Evolutionary conservation across 805 yeast species (phyloP).

Genomic region (Kodamaea leandrae): DNA sequence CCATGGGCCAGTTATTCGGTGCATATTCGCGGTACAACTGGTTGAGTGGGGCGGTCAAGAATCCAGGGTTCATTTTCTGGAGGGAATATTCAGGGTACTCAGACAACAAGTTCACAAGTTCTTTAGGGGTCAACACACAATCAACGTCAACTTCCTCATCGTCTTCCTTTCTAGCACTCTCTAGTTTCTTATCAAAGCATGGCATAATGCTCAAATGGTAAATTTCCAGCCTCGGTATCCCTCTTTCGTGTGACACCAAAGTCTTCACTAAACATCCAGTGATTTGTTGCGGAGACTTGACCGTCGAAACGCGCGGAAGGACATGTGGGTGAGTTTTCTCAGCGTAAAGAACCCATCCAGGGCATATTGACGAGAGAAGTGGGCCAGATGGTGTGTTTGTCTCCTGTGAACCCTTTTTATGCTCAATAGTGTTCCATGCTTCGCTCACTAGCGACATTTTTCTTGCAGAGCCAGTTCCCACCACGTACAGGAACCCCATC

Average conservation of each 20-base stretch:
- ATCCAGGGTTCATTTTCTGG: constrained; percentile 1
- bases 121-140: constrained; percentile 91
- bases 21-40: constrained; percentile 36
- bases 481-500: constrained; percentile 69
- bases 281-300: constrained; percentile 90
- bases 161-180: constrained; percentile 82
- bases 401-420: constrained; percentile 32
- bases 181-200: constrained; percentile 93
- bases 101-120: constrained; percentile 68
- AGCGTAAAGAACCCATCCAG: constrained; percentile 95
- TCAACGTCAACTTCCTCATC: constrained; percentile 63
- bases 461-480: constrained; percentile 84
- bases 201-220: constrained; percentile 94
- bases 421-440: constrained; percentile 42
- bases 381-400: constrained; percentile 33
- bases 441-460: constrained; percentile 54
- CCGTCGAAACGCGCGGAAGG: constrained; percentile 63
- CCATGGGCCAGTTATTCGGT: constrained; percentile 63
- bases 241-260: constrained; percentile 33
- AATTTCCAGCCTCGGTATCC: constrained; percentile 37
- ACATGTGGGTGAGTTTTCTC: constrained; percentile 93
- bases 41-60: not conserved
- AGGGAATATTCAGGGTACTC: constrained; percentile 43
- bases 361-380: constrained; percentile 72
- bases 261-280: constrained; percentile 77